These are phyloP conservation scores for Daldinia vernicosa DNA, from an alignment of 495 filamentous ascomycete genomes.

Conservation along the genomic window DNA sequence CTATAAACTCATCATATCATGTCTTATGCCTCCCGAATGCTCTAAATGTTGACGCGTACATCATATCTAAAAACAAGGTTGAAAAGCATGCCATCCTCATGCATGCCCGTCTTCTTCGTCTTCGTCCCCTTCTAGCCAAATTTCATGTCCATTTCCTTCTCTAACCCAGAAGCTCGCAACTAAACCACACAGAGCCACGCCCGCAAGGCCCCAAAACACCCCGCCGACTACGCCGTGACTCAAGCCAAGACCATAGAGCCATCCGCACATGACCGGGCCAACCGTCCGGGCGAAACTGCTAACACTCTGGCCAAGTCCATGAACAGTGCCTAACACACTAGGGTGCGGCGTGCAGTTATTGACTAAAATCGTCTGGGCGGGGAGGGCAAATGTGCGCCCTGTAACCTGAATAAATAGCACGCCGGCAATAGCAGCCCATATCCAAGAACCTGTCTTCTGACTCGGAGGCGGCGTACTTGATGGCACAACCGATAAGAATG, in stretches of 20 bases:
- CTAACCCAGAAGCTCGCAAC: slow-evolving; percentile 71
- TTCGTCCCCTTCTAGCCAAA: slow-evolving; percentile 72
- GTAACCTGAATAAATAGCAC: slow-evolving; percentile 78
- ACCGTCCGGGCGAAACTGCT: slow-evolving; percentile 75
- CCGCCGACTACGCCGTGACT: slow-evolving; percentile 74
- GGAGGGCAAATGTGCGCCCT: slow-evolving; percentile 83
- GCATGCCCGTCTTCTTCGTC: slow-evolving; percentile 51
- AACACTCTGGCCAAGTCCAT: slow-evolving; percentile 81
- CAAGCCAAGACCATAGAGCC: slow-evolving; percentile 75
- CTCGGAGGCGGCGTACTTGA: slow-evolving; percentile 66
- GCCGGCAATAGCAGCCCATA: slow-evolving; percentile 74
- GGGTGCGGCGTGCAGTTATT: slow-evolving; percentile 88
- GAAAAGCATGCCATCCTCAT: slow-evolving; percentile 4
- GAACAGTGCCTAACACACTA: slow-evolving; percentile 79
- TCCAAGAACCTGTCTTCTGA: slow-evolving; percentile 68
- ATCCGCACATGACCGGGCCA: slow-evolving; percentile 76
- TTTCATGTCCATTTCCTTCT: slow-evolving; percentile 78
- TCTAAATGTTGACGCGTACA: too few relatives aligned
- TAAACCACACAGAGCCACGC: slow-evolving; percentile 68
- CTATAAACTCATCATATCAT: slow-evolving; percentile 14
- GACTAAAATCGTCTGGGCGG: slow-evolving; percentile 78
- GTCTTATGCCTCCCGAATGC: too few relatives aligned
- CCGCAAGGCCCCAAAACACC: slow-evolving; percentile 79
- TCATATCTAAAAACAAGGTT: background rate
- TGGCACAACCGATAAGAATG: slow-evolving; percentile 76